Evolutionary conservation across 768 basidiomycete species (phyloP).

Genomic region (Tricholoma matsutake): DNA sequence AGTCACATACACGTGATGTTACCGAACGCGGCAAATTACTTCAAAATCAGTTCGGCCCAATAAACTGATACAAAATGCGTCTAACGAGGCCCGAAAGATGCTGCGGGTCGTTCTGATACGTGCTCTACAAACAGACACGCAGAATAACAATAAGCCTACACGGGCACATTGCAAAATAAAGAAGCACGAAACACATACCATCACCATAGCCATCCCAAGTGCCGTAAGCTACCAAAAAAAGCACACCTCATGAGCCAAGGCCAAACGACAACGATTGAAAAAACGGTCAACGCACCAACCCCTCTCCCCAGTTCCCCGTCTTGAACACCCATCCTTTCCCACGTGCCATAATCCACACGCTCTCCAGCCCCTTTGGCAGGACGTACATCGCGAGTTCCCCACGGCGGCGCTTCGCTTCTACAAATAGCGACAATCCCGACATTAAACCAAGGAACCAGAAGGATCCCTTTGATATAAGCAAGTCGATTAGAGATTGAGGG

Average conservation of each 20-base stretch:
- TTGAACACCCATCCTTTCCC: slow-evolving; percentile 73
- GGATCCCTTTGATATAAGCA: slow-evolving; percentile 64
- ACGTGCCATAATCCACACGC: slow-evolving; percentile 78
- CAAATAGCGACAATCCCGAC: slow-evolving; percentile 73
- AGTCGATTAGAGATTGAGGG: slow-evolving; percentile 46
- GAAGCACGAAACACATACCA: slow-evolving; percentile 45
- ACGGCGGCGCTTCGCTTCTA: slow-evolving; percentile 86
- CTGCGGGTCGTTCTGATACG: slow-evolving; percentile 82
- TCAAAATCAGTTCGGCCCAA: slow-evolving; percentile 69
- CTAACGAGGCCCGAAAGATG: slow-evolving; percentile 80
- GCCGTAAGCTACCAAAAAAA: slow-evolving; percentile 47
- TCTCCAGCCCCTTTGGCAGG: slow-evolving; percentile 86
- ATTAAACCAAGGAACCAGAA: slow-evolving; percentile 75
- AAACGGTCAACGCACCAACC: slow-evolving; percentile 42
- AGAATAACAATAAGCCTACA: not conserved
- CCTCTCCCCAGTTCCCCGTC: slow-evolving; percentile 68
- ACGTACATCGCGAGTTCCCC: slow-evolving; percentile 92
- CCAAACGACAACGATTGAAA: slow-evolving; percentile 3
- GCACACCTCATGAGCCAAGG: slow-evolving; percentile 9
- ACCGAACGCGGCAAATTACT: not conserved
- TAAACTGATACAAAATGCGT: slow-evolving; percentile 81
- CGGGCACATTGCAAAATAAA: not conserved
- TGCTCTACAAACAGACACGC: slow-evolving; percentile 43
- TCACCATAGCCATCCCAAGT: slow-evolving; percentile 88
- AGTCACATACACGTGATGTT: not conserved